Conservation (phyloP, 2,329 filamentous ascomycete genomes). For the Aspergillus melleus region DNA sequence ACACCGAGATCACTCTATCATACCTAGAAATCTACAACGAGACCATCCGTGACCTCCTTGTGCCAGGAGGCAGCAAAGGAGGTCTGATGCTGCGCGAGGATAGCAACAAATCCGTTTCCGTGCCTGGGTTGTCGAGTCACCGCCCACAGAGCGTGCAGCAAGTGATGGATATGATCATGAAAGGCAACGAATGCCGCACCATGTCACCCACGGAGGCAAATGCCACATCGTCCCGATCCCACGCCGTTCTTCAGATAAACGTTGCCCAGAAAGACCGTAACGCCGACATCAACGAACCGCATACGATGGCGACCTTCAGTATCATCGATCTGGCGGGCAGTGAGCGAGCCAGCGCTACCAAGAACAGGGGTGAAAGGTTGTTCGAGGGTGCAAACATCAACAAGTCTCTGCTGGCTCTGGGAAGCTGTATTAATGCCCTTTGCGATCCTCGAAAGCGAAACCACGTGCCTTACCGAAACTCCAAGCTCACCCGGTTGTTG, state of each 20-base stretch:
- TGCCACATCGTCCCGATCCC: conserved; percentile 93
- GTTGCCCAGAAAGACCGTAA: conserved; percentile 92
- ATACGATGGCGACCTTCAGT: conserved; percentile 96
- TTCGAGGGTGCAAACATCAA: conserved; percentile 98
- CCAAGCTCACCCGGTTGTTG: conserved; percentile 88
- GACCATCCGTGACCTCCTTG: conserved; percentile 90
- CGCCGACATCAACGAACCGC: conserved; percentile 86
- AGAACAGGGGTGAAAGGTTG: conserved; percentile 88
- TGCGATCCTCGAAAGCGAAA: conserved; percentile 90
- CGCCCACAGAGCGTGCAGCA: conserved; percentile 88
- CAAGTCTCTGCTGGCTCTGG: conserved; percentile 90
- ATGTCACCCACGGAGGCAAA: conserved; percentile 97
- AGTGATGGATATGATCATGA: conserved; percentile 99
- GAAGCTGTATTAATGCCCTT: conserved; percentile 96
- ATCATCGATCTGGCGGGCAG: conserved; percentile 98
- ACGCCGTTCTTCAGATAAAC: conserved; percentile 97
- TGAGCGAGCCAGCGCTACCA: conserved; percentile 92
- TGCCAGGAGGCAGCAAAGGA: conserved; percentile 78
- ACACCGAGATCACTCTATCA: conserved; percentile 85
- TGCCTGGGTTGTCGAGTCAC: conserved; percentile 86
- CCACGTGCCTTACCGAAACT: conserved; percentile 96
- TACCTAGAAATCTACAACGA: conserved; percentile 99
- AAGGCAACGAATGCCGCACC: conserved; percentile 89
- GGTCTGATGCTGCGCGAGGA: conserved; percentile 93
- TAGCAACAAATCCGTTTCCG: conserved; percentile 87